These are phyloP conservation scores for Solanum hybrid DNA, from an alignment of 305 asterid genomes.

Conservation along the genomic window DNA sequence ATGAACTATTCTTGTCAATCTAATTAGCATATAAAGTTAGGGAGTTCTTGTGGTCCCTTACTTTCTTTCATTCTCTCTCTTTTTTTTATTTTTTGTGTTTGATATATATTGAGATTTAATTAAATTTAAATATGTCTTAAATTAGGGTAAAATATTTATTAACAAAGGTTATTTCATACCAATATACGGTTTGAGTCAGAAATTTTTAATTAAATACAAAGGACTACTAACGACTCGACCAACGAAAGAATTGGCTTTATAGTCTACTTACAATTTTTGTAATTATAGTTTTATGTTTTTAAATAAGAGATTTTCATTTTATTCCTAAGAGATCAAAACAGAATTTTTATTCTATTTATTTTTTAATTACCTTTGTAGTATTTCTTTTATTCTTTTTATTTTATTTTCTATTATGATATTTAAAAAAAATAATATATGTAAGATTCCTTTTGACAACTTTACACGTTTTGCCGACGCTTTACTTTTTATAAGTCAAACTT, in stretches of 20 bases:
- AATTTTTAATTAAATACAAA: neutral
- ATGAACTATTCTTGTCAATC: neutral
- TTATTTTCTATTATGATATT: neutral
- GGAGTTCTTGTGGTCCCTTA: neutral
- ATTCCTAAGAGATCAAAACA: neutral
- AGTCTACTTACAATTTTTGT: neutral
- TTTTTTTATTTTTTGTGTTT: neutral
- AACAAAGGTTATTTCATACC: accelerated
- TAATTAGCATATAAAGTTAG: neutral
- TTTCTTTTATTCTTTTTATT: neutral
- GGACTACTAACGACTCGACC: neutral
- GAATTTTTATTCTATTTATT: neutral
- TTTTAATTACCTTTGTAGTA: too few relatives aligned
- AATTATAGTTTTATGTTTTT: neutral
- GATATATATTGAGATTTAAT: neutral
- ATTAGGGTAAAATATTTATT: neutral
- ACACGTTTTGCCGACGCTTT: neutral
- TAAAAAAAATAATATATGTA: neutral
- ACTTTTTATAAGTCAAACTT: neutral
- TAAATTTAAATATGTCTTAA: neutral
- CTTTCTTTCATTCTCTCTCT: neutral
- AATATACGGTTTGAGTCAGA: accelerated
- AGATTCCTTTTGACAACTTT: neutral
- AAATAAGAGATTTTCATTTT: neutral
- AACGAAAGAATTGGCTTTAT: neutral